A percentile compares a stretch with the other conserved stretches of the same genome.
These are phyloP conservation scores for Coniferiporia sulphurascens DNA, from an alignment of 1,284 basidiomycete genomes.

Conservation along the genomic window DNA sequence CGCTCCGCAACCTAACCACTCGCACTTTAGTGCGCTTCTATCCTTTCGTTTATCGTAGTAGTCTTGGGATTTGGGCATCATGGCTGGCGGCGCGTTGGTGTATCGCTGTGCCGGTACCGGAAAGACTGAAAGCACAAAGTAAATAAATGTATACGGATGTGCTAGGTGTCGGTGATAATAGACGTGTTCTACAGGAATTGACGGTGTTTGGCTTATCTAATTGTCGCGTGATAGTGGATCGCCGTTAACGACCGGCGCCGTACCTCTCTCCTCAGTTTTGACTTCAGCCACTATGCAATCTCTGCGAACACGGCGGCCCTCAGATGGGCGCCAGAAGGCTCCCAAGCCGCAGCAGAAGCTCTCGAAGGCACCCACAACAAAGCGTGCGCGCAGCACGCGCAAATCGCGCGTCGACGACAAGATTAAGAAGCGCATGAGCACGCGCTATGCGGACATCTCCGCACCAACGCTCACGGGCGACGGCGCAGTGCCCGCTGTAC, in stretches of 20 bases:
- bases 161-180: neutral
- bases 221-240: no score
- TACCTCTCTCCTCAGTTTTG: neutral
- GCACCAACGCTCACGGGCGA: conserved; percentile 45
- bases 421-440: conserved; percentile 90
- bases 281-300: conserved; percentile 48
- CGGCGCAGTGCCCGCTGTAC: conserved; percentile 46
- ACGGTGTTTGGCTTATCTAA: no score
- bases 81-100: neutral
- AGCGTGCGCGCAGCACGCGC: conserved; percentile 31
- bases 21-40: neutral
- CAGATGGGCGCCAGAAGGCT: conserved; percentile 34
- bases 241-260: no score
- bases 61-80: neutral
- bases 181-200: neutral
- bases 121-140: neutral
- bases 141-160: neutral
- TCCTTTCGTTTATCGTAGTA: neutral
- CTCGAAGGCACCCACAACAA: conserved; percentile 34
- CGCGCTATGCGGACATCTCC: conserved; percentile 82
- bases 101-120: neutral
- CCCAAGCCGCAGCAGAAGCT: conserved; percentile 31
- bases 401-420: conserved; percentile 85
- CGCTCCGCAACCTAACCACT: neutral
- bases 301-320: conserved; percentile 53